Evolutionary conservation across 345 rosid genomes (phyloP).

Genomic region (Linum trigynum): DNA sequence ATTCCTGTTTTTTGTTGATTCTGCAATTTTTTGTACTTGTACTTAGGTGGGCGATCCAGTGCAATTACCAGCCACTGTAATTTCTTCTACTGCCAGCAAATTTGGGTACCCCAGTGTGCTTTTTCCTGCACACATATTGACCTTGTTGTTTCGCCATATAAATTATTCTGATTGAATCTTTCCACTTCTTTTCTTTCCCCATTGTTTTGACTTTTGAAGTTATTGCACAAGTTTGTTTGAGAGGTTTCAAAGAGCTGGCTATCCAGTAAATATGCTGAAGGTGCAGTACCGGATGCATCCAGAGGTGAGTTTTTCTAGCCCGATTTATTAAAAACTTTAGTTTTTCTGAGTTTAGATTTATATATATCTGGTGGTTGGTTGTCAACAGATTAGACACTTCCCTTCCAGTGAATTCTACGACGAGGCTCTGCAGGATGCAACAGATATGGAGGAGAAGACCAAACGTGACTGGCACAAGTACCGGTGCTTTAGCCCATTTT

Average conservation of each 20-base stretch:
- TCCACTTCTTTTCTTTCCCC: conserved; percentile 4
- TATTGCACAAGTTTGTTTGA: conserved; percentile 90
- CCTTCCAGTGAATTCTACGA: conserved; percentile 82
- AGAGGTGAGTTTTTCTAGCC: conserved; percentile 39
- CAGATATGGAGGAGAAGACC: conserved; percentile 54
- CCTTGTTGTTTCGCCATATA: background rate
- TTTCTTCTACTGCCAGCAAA: conserved; percentile 66
- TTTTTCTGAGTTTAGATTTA: background rate
- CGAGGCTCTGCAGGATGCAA: conserved; percentile 73
- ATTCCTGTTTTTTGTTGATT: background rate
- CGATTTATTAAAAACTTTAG: background rate
- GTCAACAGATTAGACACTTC: conserved; percentile 68
- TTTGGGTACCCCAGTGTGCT: conserved; percentile 42
- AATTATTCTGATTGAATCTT: conserved; percentile 1
- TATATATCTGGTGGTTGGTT: background rate
- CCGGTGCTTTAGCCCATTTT: conserved; percentile 84
- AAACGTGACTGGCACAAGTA: conserved; percentile 71
- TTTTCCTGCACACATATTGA: background rate
- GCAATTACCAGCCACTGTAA: conserved; percentile 96
- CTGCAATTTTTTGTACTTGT: conserved; percentile 3
- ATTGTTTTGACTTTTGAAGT: conserved; percentile 29
- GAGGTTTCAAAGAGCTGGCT: conserved; percentile 94
- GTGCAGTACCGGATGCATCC: conserved; percentile 97
- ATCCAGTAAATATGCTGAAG: conserved; percentile 90
- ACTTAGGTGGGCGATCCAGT: conserved; percentile 87